Conservation (phyloP, 805 yeast genomes). For the Yueomyces sinensis region DNA sequence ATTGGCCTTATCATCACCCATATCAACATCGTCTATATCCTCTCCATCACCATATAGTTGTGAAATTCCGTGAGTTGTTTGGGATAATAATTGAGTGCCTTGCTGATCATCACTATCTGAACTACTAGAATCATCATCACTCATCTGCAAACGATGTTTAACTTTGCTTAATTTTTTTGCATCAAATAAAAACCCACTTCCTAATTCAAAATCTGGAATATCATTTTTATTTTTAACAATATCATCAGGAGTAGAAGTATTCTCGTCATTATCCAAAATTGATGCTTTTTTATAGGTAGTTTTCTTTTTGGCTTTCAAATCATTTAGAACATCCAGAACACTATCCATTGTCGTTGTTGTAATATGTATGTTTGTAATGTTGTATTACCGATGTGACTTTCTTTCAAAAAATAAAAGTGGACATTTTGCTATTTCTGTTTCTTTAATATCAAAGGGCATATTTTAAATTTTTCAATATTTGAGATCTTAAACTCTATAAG, state of each 20-base stretch:
- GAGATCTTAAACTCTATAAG: too few species aligned
- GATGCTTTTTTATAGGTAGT: conserved; percentile 14
- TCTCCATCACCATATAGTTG: background rate
- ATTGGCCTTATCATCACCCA: conserved; percentile 14
- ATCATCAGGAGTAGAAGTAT: conserved; percentile 2
- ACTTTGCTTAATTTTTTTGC: conserved; percentile 10
- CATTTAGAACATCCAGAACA: conserved; percentile 8
- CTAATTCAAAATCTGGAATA: background rate
- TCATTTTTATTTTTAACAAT: too few species aligned
- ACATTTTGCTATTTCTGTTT: too few species aligned
- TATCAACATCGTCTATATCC: background rate
- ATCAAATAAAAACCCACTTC: conserved; percentile 12
- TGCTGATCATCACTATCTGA: too few species aligned
- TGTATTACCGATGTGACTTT: too few species aligned
- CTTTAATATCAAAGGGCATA: too few species aligned
- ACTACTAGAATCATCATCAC: background rate
- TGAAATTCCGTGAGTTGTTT: too few species aligned
- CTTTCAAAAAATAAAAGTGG: too few species aligned
- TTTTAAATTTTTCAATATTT: too few species aligned
- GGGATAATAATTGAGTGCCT: too few species aligned
- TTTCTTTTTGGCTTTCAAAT: conserved; percentile 7
- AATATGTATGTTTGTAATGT: too few species aligned
- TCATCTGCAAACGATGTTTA: conserved; percentile 12
- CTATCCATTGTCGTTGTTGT: conserved; percentile 18
- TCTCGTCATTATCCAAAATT: conserved; percentile 3